Evolutionary conservation across 331 rosid genomes (phyloP).

Genomic region (Pyrus hybrid): DNA sequence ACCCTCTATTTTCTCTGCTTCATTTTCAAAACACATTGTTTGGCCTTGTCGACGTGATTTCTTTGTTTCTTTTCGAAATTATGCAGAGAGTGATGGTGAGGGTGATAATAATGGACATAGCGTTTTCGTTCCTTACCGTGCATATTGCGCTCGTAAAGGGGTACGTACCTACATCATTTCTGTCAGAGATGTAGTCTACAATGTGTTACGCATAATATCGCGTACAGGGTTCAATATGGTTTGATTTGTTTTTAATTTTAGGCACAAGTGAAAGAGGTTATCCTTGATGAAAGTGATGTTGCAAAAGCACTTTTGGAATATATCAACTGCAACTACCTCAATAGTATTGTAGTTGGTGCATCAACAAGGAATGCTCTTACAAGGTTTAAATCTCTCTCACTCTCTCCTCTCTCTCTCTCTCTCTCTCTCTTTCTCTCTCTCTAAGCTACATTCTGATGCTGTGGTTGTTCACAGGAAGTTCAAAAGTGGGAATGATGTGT

Average conservation of each 20-base stretch:
- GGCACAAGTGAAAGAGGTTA: slow-evolving; percentile 59
- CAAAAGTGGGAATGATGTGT: slow-evolving; percentile 40
- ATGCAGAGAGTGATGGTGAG: slow-evolving; percentile 34
- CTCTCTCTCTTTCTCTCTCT: not conserved
- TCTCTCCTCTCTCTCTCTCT: not conserved
- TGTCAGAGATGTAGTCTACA: not conserved
- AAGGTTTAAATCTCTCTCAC: slow-evolving; percentile 28
- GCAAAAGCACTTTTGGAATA: slow-evolving; percentile 52
- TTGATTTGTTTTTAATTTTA: slow-evolving; percentile 16
- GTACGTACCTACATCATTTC: slow-evolving; percentile 16
- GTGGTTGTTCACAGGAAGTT: slow-evolving; percentile 44
- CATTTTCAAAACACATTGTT: not conserved
- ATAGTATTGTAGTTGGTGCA: slow-evolving; percentile 62
- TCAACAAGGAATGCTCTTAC: slow-evolving; percentile 51
- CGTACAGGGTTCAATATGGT: not conserved
- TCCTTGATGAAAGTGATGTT: slow-evolving; percentile 58
- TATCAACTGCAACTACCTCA: slow-evolving; percentile 32
- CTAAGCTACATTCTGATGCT: not conserved
- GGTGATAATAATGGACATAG: slow-evolving; percentile 26
- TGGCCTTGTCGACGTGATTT: not conserved
- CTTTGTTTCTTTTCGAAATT: not conserved
- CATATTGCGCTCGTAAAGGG: slow-evolving; percentile 50
- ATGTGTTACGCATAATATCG: not conserved
- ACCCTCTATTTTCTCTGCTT: slow-evolving; percentile 33
- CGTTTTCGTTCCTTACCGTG: slow-evolving; percentile 56